Base-by-base conservation (phyloP, 2,329 filamentous ascomycete genomes). In the Coniochaeta sp. region DNA sequence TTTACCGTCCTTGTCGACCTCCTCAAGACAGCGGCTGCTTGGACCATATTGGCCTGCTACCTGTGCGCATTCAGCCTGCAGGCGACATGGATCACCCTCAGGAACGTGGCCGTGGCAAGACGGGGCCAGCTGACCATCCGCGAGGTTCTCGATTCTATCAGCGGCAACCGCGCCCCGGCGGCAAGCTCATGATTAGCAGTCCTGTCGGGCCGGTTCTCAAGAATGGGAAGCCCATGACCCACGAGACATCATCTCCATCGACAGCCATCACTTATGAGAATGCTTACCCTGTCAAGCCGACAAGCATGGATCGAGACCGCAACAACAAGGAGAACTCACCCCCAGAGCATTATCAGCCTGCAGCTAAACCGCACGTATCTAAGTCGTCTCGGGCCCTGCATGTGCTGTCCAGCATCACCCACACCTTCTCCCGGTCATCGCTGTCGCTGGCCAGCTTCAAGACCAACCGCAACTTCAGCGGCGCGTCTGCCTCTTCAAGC, bases 371-470 rank as follows among this genome's bases (percentile, higher is more conserved):
- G 17, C 31, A 57, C 12, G 22, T 17, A 2, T 43, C 65, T 2
- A 67, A 64, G 58, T 65, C 65, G 19, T 34, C 54, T 57, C 63
- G 62, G 9, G 65, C 66, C 1, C 56, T 64, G 12, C 60, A 59
- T 17, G 63, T 65, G 3, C 56, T 68, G 11, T 65, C 64, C 6
- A 64, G 52, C 36, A 57, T 68, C n/a, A 62, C 64, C 8, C 58
- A 63, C 11, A 64, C 65, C 3, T 62, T 67, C 31, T 68, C 67
- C 1, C 61, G 59, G 1, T 58, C 57, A 22, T 65, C 66, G 1
- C 38, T 66, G 31, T 65, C 66, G 1, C 38, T 66, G 28, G 19
- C 36, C 5, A 63, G 64, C 55, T 57, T 61, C 11, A 55, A 56
- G 16, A 59, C 24, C 38, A 54, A 50, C 44, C 61, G 38, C 59